Percentiles rank a stretch among this genome's conserved stretches.
phyloP scores from a whole-genome alignment of 2,329 filamentous ascomycete species.

The Celoporthe dispersa region DNA sequence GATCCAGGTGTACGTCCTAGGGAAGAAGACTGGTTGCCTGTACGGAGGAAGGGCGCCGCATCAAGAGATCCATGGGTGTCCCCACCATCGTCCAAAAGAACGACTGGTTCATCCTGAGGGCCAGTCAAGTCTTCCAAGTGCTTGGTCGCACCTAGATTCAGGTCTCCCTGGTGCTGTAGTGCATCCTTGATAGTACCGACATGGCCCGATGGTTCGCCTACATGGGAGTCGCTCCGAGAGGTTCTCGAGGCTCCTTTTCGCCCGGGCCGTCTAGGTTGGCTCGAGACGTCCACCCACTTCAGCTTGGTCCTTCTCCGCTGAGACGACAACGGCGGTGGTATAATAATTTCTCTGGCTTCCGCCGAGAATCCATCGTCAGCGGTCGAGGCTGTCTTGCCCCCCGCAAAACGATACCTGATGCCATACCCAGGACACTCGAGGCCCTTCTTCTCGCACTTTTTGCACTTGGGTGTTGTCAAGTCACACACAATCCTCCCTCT shows the following conservation, averaged over 20 bases:
- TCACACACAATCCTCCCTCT: conserved; percentile 30
- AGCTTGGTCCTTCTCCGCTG: conserved; percentile 10
- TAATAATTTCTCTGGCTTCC: not conserved
- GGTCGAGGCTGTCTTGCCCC: conserved; percentile 7
- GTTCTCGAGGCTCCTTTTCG: not conserved
- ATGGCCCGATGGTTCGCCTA: not conserved
- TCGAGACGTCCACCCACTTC: conserved; percentile 24
- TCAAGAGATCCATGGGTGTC: not conserved
- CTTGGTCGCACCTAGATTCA: not conserved
- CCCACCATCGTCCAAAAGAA: not conserved
- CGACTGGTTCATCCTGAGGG: not conserved
- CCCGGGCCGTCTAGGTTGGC: not conserved
- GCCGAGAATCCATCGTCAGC: conserved; percentile 5
- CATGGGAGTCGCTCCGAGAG: not conserved
- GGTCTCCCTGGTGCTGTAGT: not conserved
- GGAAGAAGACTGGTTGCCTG: not conserved
- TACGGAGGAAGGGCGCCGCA: not conserved
- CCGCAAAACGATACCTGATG: conserved; percentile 27
- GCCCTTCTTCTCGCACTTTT: conserved; percentile 27
- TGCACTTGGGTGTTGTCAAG: conserved; percentile 24
- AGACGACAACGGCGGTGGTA: not conserved
- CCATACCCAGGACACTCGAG: conserved; percentile 29
- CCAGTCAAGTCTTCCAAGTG: not conserved
- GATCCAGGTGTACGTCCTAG: not conserved
- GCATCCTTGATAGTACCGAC: not conserved